Base-by-base conservation (phyloP, 2,329 filamentous ascomycete species). In the Penicillium sp. region DNA sequence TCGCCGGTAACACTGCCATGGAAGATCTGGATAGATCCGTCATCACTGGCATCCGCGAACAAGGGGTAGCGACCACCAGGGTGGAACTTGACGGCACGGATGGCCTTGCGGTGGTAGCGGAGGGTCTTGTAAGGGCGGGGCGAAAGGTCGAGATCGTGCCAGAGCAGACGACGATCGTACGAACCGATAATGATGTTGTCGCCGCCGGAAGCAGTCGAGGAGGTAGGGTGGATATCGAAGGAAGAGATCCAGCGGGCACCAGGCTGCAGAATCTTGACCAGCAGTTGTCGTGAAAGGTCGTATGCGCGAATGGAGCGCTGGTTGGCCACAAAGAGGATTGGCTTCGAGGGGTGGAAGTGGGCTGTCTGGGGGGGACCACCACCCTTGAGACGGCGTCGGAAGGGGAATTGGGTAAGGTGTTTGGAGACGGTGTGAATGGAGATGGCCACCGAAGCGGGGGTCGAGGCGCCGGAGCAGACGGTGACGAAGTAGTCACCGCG, bases 111-210 rank as follows among this genome's bases (percentile, higher is more conserved):
- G 78, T 99, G 95, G 80, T 98, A 99, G 50, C 95, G 86, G 77
- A 99, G 87, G 1, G 93, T 98, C 82, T 97, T 97, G 82, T 96
- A 98, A 0, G 95, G 95, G 49, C 91, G 86, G 61, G 85, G 88
- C 1, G 91, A 95, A 35, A 99, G 85, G 65, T 99, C 95, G 53
- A 98, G 83, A 77, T 99, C 95, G 78, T 98, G 95, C 95, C 95
- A 99, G 31, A 99, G 82, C 3, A 99, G 82, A 47, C 93, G 87
- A 63, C 93, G 88, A 77, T 99, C 95, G 77, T 98, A 99, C 0
- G 92, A 95, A 45, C 93, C 92, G 11, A 97, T 91, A 57, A 98
- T 90, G 54, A 99, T 77, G 71, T 99, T 97, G 77, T 96, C 93
- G 46, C 95, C 95, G 19, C 90, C 90, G 1, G 93, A 87, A 71